Base-by-base conservation (phyloP, 768 basidiomycete genomes). In the Termitomyces sp. region DNA sequence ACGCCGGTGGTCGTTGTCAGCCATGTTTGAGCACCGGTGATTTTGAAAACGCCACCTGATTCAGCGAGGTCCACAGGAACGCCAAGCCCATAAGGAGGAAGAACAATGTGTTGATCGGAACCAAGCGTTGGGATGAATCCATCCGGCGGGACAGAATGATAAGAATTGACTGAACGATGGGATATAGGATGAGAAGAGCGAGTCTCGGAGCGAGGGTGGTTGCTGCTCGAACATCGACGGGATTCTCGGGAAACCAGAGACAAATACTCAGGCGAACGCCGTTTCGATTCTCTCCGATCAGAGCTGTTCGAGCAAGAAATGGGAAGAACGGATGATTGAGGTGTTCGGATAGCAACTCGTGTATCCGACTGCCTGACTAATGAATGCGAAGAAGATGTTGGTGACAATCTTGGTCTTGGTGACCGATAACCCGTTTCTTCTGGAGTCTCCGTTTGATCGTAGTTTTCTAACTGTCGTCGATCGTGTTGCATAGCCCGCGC, bases 1-100 rank as follows among this genome's bases (percentile, higher is more conserved):
- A n/a, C 10, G 17, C 15, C 38, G 17, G 15, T n/a, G 25, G 38
- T 40, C 25, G 25, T 29, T 40, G 36, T 37, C 36, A 20, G 36
- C 36, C 51, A 38, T 14, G 29, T 55, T n/a, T n/a, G 38, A 32
- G 29, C 5, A 40, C 29, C 25, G 5, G 12, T 12, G 29, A 9
- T 12, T 40, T 14, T 38, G 31, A 47, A 45, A 32, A 5, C n/a
- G 29, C 25, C 43, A 49, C 2, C 4, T n/a, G 40, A n/a, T n/a
- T 47, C 59, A 20, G n/a, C 37, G 4, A 54, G 20, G 20, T 61
- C 54, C 34, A 56, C 52, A n/a, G 47, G 58, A 31, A 48, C 8
- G 32, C 38, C 74, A 20, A 84, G 62, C 60, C 78, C 83, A 58
- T 84, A 80, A 1, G 84, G 84, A 20, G 83, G 78, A 5, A 82